These are phyloP conservation scores for Musa itinerans DNA, from an alignment of 176 grass and related monocot species.

Conservation along the genomic window DNA sequence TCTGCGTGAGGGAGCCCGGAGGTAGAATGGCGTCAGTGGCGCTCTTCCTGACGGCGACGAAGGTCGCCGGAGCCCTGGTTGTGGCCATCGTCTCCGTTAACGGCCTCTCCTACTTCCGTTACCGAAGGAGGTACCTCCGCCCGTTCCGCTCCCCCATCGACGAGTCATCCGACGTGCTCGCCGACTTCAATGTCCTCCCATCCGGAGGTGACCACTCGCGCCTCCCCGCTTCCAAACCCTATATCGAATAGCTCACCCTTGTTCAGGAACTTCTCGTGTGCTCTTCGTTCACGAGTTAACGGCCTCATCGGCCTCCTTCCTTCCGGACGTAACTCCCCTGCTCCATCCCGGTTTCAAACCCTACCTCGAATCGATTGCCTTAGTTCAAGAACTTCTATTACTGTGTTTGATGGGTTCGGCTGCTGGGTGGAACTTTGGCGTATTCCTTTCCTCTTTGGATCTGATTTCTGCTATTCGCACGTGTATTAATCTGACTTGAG, in stretches of 20 bases:
- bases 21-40: constrained; percentile 37
- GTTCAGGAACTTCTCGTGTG: not conserved
- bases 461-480: not conserved
- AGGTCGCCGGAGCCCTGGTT: constrained; percentile 47
- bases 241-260: not conserved
- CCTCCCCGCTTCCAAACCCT: not conserved
- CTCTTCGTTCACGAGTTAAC: not conserved
- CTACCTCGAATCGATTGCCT: not conserved
- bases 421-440: too few species aligned
- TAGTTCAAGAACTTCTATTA: not conserved
- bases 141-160: constrained; percentile 55
- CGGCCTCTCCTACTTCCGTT: constrained; percentile 52
- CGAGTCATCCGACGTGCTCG: constrained; percentile 54
- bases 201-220: not conserved
- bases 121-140: constrained; percentile 51
- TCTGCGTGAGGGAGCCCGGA: not conserved
- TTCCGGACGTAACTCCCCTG: too few species aligned
- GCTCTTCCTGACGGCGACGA: constrained; percentile 46
- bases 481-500: not conserved
- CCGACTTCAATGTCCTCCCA: constrained; percentile 46
- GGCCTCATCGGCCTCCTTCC: not conserved
- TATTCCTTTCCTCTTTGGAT: not conserved
- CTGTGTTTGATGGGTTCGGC: not conserved
- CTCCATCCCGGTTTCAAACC: not conserved
- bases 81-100: constrained; percentile 43